Conservation (phyloP, 345 rosid genomes). For the Salix viminalis region DNA sequence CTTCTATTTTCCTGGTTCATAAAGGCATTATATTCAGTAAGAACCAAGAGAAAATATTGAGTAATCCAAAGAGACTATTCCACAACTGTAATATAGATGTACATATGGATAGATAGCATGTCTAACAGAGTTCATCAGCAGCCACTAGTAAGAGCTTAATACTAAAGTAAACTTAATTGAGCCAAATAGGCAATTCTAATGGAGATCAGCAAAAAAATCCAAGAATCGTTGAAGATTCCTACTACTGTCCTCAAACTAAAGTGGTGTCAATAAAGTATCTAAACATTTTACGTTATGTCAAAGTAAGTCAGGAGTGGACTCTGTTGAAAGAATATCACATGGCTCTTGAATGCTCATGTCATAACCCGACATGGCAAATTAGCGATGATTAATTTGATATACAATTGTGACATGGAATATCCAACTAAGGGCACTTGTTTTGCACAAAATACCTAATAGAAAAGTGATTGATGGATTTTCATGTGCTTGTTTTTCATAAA, state of each 20-base stretch:
- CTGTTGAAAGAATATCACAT: neutral
- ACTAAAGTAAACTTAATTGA: neutral
- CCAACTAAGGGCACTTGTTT: too few species aligned
- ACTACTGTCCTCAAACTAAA: neutral
- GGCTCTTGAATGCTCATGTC: neutral
- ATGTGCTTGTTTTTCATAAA: too few species aligned
- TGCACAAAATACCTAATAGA: too few species aligned
- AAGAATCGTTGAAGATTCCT: neutral
- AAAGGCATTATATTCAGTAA: conserved; percentile 12
- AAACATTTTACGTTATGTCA: neutral
- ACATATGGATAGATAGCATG: neutral
- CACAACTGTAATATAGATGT: neutral
- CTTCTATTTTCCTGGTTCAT: conserved; percentile 65
- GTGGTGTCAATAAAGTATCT: neutral
- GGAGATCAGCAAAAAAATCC: neutral
- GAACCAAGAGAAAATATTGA: neutral
- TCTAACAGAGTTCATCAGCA: neutral
- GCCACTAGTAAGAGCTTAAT: conserved; percentile 1
- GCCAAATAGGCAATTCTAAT: neutral
- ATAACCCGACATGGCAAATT: neutral
- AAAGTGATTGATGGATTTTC: too few species aligned
- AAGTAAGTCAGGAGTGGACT: neutral
- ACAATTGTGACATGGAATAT: too few species aligned
- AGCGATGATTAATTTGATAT: neutral
- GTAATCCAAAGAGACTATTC: neutral